Conservation (phyloP, 208 protist genomes). For the Leishmania gerbilli region DNA sequence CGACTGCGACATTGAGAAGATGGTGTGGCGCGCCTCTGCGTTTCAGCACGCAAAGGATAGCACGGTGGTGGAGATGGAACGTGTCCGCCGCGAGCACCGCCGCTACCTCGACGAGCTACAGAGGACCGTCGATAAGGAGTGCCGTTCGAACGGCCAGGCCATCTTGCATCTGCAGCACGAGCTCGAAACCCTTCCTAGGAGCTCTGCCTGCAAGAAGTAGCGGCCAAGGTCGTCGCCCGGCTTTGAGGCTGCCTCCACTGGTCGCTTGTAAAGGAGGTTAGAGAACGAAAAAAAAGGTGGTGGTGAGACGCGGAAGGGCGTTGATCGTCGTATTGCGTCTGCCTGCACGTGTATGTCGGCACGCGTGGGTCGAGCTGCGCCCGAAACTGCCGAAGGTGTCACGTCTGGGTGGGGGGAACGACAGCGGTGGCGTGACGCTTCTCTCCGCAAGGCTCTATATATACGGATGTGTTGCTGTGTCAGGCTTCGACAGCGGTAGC, state of each 20-base stretch:
- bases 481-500: neutral
- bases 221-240: neutral
- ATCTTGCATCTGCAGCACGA: constrained; percentile 54
- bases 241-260: neutral
- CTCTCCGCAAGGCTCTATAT: neutral
- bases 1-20: constrained; percentile 64
- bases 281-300: neutral
- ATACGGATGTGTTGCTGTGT: neutral
- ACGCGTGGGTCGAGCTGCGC: neutral
- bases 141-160: constrained; percentile 43
- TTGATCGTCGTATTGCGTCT: neutral
- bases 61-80: constrained; percentile 51
- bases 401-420: neutral
- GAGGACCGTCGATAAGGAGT: constrained; percentile 56
- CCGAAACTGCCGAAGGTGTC: neutral
- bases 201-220: constrained; percentile 2
- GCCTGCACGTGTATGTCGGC: neutral
- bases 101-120: constrained; percentile 50
- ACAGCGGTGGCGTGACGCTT: neutral
- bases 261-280: neutral
- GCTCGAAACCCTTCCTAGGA: constrained; percentile 35
- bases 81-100: constrained; percentile 59
- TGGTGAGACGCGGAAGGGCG: neutral
- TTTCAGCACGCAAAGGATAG: constrained; percentile 58
- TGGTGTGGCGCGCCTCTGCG: constrained; percentile 51